Evolutionary conservation across 1,284 basidiomycete species (phyloP).

Genomic region (Cutaneotrichosporon cutaneum): DNA sequence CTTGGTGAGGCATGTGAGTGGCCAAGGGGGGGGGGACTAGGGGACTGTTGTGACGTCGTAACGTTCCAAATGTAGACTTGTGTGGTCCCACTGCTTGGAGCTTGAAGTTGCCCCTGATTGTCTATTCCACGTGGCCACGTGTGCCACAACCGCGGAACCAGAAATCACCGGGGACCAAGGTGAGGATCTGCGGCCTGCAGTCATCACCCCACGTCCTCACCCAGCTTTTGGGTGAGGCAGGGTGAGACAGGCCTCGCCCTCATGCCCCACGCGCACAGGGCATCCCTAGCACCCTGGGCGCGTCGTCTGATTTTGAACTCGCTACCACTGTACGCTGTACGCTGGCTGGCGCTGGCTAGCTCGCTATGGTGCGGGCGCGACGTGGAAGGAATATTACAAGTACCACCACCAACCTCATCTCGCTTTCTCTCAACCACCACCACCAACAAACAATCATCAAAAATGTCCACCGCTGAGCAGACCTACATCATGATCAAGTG

Average conservation of each 20-base stretch:
- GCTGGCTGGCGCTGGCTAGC: too few species aligned
- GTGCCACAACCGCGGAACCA: neutral
- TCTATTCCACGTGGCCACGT: neutral
- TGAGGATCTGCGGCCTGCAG: neutral
- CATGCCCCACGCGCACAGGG: too few species aligned
- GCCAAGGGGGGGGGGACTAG: too few species aligned
- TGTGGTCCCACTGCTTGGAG: too few species aligned
- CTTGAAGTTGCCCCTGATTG: neutral
- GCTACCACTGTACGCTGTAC: too few species aligned
- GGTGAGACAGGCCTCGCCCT: too few species aligned
- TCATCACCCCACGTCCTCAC: neutral
- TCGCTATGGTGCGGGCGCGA: too few species aligned
- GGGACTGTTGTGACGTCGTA: too few species aligned
- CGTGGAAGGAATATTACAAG: conserved; percentile 1
- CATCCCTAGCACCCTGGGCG: too few species aligned
- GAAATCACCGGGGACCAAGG: neutral
- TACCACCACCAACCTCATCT: neutral
- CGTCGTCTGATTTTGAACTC: conserved; percentile 3
- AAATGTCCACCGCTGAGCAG: conserved; percentile 55
- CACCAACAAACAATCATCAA: conserved; percentile 27
- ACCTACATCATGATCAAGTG: conserved; percentile 60
- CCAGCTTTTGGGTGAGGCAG: too few species aligned
- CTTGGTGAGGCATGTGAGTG: too few species aligned
- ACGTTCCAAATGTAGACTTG: too few species aligned
- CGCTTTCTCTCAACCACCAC: conserved; percentile 17